A percentile compares a stretch with the other conserved stretches of the same genome.
phyloP scores from a whole-genome alignment of 208 protist genomes.

The Trypanosoma scelopori region DNA sequence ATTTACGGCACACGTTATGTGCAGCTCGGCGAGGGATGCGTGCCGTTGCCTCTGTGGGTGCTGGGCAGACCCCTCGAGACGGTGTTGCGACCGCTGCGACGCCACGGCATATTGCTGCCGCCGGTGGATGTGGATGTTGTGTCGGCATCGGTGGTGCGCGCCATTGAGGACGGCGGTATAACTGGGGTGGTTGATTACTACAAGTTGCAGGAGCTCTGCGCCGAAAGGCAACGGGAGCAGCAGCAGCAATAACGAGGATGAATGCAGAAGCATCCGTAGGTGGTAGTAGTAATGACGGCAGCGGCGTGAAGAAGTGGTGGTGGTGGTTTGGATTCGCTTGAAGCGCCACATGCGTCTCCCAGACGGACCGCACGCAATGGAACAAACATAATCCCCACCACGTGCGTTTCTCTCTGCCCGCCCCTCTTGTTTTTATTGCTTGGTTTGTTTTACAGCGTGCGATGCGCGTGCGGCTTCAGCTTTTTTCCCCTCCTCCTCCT shows the following conservation, averaged over 20 bases:
- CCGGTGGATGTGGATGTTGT: slow-evolving; percentile 68
- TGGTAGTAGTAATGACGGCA: background rate
- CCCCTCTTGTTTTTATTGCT: no score
- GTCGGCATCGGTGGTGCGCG: slow-evolving; percentile 64
- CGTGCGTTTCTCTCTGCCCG: no score
- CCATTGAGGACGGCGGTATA: slow-evolving; percentile 36
- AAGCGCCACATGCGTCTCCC: no score
- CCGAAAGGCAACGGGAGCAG: background rate
- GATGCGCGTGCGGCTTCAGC: no score
- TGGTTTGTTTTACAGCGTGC: no score
- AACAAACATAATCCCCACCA: no score
- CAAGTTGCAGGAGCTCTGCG: slow-evolving; percentile 64
- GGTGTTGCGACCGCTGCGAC: slow-evolving; percentile 43
- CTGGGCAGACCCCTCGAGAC: slow-evolving; percentile 62
- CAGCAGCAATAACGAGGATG: background rate
- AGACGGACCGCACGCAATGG: no score
- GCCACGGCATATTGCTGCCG: slow-evolving; percentile 46
- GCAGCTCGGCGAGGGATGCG: slow-evolving; percentile 32
- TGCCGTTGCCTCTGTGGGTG: slow-evolving; percentile 59
- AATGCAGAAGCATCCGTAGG: slow-evolving; percentile 11
- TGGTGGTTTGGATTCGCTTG: no score
- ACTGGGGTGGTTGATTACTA: slow-evolving; percentile 60
- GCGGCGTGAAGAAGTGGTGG: no score
- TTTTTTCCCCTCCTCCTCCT: no score
- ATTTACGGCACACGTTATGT: slow-evolving; percentile 81